phyloP scores from a whole-genome alignment of 176 grass and related monocot genomes.

The Saccharum officinarum region DNA sequence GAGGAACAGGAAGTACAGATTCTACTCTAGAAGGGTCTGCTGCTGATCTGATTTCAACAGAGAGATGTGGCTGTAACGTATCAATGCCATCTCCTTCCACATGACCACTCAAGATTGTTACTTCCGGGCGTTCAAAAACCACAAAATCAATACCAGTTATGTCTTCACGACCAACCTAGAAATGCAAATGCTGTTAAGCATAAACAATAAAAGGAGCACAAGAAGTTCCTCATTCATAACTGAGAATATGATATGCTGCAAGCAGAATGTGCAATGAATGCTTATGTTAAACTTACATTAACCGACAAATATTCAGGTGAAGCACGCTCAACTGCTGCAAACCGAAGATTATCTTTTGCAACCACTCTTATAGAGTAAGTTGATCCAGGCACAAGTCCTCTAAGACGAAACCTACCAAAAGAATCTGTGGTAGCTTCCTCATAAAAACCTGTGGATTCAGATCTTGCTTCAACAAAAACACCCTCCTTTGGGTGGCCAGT shows the following conservation, averaged over 20 bases:
- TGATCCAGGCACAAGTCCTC: slow-evolving; percentile 86
- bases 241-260: slow-evolving; percentile 14
- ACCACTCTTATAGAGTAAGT: slow-evolving; percentile 80
- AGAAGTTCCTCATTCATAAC: slow-evolving; percentile 18
- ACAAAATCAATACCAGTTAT: slow-evolving; percentile 81
- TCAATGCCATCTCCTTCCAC: slow-evolving; percentile 67
- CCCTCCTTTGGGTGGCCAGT: slow-evolving; percentile 89
- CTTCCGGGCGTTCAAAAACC: slow-evolving; percentile 83
- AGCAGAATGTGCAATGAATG: slow-evolving; percentile 18
- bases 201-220: slow-evolving; percentile 23
- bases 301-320: slow-evolving; percentile 69
- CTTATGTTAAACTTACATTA: slow-evolving; percentile 53
- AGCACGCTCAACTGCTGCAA: slow-evolving; percentile 74
- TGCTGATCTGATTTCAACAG: slow-evolving; percentile 82
- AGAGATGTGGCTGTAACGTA: slow-evolving; percentile 63
- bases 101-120: slow-evolving; percentile 78
- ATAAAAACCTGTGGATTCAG: slow-evolving; percentile 89
- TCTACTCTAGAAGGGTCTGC: slow-evolving; percentile 74
- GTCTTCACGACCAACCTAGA: slow-evolving; percentile 75
- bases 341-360: slow-evolving; percentile 60
- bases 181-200: slow-evolving; percentile 28
- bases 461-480: slow-evolving; percentile 90
- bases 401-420: slow-evolving; percentile 79
- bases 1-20: slow-evolving; percentile 67
- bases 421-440: slow-evolving; percentile 91